A percentile compares a stretch with the other conserved stretches of the same genome.
Evolutionary conservation across 2,329 filamentous ascomycete species (phyloP).

Genomic region (Colletotrichum aenigma): DNA sequence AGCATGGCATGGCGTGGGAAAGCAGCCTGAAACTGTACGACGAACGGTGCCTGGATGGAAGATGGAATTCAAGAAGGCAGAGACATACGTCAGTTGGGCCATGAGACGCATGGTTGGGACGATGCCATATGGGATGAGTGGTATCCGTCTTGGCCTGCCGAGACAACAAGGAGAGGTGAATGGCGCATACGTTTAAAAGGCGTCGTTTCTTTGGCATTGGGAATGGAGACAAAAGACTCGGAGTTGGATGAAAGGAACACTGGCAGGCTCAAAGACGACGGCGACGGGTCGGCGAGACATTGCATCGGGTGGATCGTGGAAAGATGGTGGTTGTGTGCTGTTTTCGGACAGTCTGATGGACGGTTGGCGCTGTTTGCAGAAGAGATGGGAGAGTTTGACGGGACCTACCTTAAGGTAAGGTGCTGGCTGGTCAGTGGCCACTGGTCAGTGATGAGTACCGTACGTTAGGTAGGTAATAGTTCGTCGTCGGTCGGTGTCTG

Average conservation of each 20-base stretch:
- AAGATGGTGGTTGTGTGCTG: not conserved
- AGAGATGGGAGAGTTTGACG: not conserved
- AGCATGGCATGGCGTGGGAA: not conserved
- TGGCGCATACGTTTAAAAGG: not conserved
- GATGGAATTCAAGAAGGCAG: not conserved
- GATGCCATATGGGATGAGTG: not conserved
- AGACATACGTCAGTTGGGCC: not conserved
- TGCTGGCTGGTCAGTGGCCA: not conserved
- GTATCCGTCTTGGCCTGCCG: not conserved
- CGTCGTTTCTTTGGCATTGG: not conserved
- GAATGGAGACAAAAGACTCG: not conserved
- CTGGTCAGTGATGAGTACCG: not conserved
- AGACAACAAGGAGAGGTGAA: not conserved
- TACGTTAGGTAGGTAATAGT: not conserved
- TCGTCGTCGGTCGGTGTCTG: not conserved
- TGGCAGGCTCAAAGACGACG: not conserved
- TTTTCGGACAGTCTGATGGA: not conserved
- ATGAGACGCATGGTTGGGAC: not conserved
- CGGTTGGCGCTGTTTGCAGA: not conserved
- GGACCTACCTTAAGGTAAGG: not conserved
- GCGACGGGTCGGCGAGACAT: not conserved
- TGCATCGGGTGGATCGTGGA: not conserved
- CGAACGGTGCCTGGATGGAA: not conserved
- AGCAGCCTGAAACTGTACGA: constrained; percentile 1
- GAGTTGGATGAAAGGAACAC: not conserved